Evolutionary conservation across 2,329 filamentous ascomycete genomes (phyloP), one percentile per base, ranked within the genome.

Genomic region (Cladosporium cucumerinum): DNA sequence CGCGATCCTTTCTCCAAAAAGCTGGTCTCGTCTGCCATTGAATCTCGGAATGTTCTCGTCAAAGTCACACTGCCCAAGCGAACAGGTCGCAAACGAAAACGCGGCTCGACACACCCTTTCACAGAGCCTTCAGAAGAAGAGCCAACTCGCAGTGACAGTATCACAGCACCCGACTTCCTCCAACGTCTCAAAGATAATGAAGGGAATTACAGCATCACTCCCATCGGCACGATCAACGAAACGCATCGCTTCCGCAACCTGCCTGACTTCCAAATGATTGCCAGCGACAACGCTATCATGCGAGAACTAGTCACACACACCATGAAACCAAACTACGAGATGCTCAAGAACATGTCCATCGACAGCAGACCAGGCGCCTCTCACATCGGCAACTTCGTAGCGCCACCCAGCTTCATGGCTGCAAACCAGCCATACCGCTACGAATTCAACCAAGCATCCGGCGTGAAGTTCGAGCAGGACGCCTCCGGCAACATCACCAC

Each of bases 241-340:
- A 95, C 90, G 0, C 93, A 98, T 81, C 87, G 94, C 43, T 99
- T 96, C 77, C 86, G 94, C 74, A 88, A 88, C 34, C 83, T 96
- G 69, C 89, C 92, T 10, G 94, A 98, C 77, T 96, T 96, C 73
- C 92, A 96, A 72, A 63, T 76, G 51, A 70, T 69, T 34, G 70
- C 67, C 34, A 66, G 69, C 26, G 73, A 74, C 12, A 66, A 75
- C 25, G 80, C 85, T 0, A 91, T 96, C 75, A 87, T 93, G 72
- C 83, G 84, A 34, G 86, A 88, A 66, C 87, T 97, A 65, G 84
- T 86, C 61, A 83, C 93, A 2, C 86, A 89, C 63, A 82, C 96
- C 28, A 78, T 95, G 7, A 85, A 89, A 1, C 88, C 90, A 67
- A 84, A 91, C 68, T 87, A 72, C 69, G 80, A 82, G 18, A 82